These are phyloP conservation scores for Penicillium glabrum DNA, from an alignment of 2,329 filamentous ascomycete species.

Conservation along the genomic window DNA sequence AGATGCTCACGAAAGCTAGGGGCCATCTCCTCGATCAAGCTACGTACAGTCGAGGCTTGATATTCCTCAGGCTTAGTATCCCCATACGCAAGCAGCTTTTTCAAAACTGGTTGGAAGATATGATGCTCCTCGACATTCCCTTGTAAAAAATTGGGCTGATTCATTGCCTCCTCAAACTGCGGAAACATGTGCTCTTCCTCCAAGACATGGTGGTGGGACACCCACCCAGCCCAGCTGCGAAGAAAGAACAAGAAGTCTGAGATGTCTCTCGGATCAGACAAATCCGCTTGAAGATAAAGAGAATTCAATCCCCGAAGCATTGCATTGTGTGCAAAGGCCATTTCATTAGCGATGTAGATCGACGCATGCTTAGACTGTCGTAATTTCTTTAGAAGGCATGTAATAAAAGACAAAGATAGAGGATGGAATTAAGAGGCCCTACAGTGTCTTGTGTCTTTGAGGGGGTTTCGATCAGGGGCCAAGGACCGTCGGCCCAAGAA, in stretches of 20 bases:
- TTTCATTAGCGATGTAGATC: background rate
- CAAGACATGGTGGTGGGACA: background rate
- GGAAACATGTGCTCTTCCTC: background rate
- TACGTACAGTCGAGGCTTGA: background rate
- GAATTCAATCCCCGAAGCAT: background rate
- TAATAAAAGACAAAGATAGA: background rate
- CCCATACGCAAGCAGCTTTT: background rate
- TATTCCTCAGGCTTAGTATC: background rate
- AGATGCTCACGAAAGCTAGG: background rate
- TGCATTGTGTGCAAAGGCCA: background rate
- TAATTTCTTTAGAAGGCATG: background rate
- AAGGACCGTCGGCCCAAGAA: background rate
- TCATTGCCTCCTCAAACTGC: background rate
- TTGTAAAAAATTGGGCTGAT: background rate
- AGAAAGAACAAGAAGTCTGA: background rate
- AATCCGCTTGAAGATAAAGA: background rate
- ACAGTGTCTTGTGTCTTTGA: background rate
- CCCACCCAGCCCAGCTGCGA: background rate
- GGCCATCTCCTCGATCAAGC: background rate
- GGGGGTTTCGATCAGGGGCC: background rate
- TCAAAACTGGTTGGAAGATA: background rate
- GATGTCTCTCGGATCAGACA: background rate
- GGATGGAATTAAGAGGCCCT: background rate
- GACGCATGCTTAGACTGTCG: background rate
- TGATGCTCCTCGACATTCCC: background rate